phyloP scores from a whole-genome alignment of 805 yeast genomes.

The Isabelozyma gotoi region DNA sequence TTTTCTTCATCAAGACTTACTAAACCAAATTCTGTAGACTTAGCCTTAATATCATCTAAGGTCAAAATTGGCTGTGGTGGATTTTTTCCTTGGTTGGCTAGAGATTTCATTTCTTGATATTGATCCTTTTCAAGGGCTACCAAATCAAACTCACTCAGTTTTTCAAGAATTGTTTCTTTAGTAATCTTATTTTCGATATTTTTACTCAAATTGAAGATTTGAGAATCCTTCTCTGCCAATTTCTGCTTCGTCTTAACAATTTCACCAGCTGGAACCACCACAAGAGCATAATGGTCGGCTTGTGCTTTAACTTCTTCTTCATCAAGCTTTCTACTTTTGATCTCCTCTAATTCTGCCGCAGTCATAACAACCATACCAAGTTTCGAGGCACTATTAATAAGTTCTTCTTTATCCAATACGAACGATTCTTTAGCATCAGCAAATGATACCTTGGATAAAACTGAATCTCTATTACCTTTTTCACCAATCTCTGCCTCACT shows the following conservation, averaged over 20 bases:
- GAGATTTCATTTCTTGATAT: constrained; percentile 24
- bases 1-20: constrained; percentile 10
- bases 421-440: constrained; percentile 32
- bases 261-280: constrained; percentile 28
- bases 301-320: constrained; percentile 14
- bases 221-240: constrained; percentile 30
- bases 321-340: constrained; percentile 10
- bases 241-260: constrained; percentile 20
- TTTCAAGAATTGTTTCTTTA: constrained; percentile 21
- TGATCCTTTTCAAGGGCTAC: constrained; percentile 28
- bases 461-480: neutral
- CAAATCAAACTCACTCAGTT: constrained; percentile 31
- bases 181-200: constrained; percentile 9
- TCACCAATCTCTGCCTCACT: neutral
- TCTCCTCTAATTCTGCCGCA: constrained; percentile 15
- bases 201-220: constrained; percentile 19
- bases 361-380: constrained; percentile 24
- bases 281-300: constrained; percentile 18
- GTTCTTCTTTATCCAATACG: constrained; percentile 24
- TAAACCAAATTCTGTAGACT: constrained; percentile 44
- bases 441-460: constrained; percentile 7
- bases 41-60: constrained; percentile 5
- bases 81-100: neutral
- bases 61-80: neutral
- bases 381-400: constrained; percentile 21